phyloP scores from a whole-genome alignment of 164 flowering plant genomes.

The Berberis thunbergii region DNA sequence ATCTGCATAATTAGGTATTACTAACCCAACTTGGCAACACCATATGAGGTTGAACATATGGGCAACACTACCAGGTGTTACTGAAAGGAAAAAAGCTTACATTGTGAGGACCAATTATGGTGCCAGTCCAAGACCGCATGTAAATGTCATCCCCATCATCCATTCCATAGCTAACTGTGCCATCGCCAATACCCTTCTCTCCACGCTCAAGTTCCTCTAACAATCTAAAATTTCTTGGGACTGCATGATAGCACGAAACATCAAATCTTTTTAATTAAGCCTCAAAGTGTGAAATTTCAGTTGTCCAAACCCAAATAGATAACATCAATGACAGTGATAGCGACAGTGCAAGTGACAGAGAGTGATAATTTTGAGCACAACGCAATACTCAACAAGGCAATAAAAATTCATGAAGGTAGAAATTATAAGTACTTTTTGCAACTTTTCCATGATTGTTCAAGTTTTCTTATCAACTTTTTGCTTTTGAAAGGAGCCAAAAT shows the following conservation, averaged over 20 bases:
- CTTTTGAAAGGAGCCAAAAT: no score
- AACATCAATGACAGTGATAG: no score
- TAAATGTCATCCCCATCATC: slow-evolving; percentile 89
- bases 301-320: not conserved
- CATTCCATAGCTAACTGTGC: slow-evolving; percentile 91
- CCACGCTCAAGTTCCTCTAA: slow-evolving; percentile 91
- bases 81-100: slow-evolving; percentile 20
- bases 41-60: not conserved
- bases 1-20: no score
- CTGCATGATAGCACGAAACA: slow-evolving; percentile 27
- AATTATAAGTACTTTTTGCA: no score
- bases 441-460: no score
- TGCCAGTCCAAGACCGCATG: slow-evolving; percentile 94
- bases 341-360: no score
- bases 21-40: no score
- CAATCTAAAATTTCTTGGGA: slow-evolving; percentile 82
- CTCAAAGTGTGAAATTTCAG: not conserved
- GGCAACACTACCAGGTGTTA: not conserved
- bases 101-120: slow-evolving; percentile 79
- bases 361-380: no score
- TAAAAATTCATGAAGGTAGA: no score
- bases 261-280: not conserved
- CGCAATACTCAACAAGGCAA: no score
- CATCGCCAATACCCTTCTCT: slow-evolving; percentile 91
- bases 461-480: no score